A percentile compares a stretch with the other conserved stretches of the same genome.
Evolutionary conservation across 1,139 yeast genomes (phyloP).

Genomic region (Geotrichum citri-aurantii): DNA sequence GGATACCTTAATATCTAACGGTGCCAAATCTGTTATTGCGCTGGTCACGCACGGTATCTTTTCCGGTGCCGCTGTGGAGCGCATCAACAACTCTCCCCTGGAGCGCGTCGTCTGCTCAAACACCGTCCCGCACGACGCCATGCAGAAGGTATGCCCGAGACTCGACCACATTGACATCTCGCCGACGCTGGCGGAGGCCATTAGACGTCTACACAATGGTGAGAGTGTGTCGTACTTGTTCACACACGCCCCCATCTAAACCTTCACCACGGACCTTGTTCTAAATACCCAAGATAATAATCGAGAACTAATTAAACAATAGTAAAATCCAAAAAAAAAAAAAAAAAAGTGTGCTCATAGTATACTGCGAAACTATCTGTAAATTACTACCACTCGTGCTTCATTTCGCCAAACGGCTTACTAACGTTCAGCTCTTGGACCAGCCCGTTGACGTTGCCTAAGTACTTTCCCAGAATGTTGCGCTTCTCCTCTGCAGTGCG

Average conservation of each 20-base stretch:
- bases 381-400: conserved; percentile 40
- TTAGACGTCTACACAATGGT: conserved; percentile 94
- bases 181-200: conserved; percentile 76
- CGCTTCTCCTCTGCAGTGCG: conserved; percentile 50
- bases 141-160: conserved; percentile 61
- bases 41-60: conserved; percentile 94
- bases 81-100: conserved; percentile 70
- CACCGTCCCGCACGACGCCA: conserved; percentile 84
- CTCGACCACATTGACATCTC: conserved; percentile 80
- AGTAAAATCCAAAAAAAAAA: neutral
- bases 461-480: conserved; percentile 44
- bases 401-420: conserved; percentile 47
- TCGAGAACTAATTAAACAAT: neutral
- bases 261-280: neutral
- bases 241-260: conserved; percentile 56
- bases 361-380: neutral
- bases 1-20: conserved; percentile 71
- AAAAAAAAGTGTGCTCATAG: neutral
- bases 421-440: conserved; percentile 42
- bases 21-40: conserved; percentile 82
- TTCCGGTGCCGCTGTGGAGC: conserved; percentile 77
- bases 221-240: conserved; percentile 92
- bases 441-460: conserved; percentile 44
- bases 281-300: neutral
- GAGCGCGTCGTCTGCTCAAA: conserved; percentile 85